Evolutionary conservation across 2,329 filamentous ascomycete species (phyloP).

Genomic region (Cadophora gregata): DNA sequence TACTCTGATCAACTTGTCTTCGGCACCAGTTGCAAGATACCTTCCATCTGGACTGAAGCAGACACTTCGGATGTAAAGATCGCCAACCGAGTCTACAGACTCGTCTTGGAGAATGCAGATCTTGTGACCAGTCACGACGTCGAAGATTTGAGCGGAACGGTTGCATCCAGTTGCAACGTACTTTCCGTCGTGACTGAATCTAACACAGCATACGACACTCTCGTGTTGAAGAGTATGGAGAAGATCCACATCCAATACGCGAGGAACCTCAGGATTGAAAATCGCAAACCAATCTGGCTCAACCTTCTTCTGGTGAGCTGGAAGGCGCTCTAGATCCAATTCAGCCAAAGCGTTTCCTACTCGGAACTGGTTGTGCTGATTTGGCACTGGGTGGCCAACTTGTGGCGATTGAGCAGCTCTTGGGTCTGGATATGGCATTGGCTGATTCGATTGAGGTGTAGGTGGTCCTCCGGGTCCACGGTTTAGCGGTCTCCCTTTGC

Average conservation of each 20-base stretch:
- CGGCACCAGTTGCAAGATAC: slow-evolving; percentile 92
- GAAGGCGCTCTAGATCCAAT: slow-evolving; percentile 84
- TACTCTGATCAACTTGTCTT: slow-evolving; percentile 96
- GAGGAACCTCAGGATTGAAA: slow-evolving; percentile 91
- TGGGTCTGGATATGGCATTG: slow-evolving; percentile 83
- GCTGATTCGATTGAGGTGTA: slow-evolving; percentile 90
- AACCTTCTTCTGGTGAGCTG: slow-evolving; percentile 86
- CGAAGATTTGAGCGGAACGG: slow-evolving; percentile 98
- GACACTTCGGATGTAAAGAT: slow-evolving; percentile 96
- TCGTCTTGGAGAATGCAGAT: slow-evolving; percentile 91
- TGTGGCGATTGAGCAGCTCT: slow-evolving; percentile 75
- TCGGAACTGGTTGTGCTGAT: slow-evolving; percentile 58
- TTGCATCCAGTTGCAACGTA: slow-evolving; percentile 98
- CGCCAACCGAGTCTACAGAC: slow-evolving; percentile 82
- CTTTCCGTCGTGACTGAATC: slow-evolving; percentile 94
- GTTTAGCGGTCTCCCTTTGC: slow-evolving; percentile 69
- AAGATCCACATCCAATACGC: slow-evolving; percentile 89
- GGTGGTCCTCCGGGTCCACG: slow-evolving; percentile 75
- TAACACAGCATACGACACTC: slow-evolving; percentile 96
- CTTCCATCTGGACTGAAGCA: slow-evolving; percentile 98
- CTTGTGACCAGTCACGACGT: slow-evolving; percentile 85
- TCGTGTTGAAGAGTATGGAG: slow-evolving; percentile 93
- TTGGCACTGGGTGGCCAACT: slow-evolving; percentile 82
- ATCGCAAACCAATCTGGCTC: slow-evolving; percentile 94
- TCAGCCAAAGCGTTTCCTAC: slow-evolving; percentile 80